phyloP scores from a whole-genome alignment of 31 red algal genomes.

The Asparagopsis taxiformis region DNA sequence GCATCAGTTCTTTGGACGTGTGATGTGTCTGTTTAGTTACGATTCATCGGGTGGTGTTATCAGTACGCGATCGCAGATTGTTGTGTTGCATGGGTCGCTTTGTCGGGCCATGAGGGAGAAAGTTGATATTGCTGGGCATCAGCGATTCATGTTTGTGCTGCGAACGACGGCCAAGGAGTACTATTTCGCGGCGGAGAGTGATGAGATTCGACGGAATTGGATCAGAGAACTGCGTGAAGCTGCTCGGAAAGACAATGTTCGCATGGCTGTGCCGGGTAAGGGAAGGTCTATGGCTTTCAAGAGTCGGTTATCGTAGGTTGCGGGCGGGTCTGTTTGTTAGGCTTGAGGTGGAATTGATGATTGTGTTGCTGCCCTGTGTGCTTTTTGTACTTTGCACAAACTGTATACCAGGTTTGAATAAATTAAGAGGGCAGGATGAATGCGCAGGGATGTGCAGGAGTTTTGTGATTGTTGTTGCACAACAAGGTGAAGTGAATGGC shows the following conservation, averaged over 20 bases:
- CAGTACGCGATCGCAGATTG: constrained; percentile 48
- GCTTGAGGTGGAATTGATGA: no score
- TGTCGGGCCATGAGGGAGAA: constrained; percentile 50
- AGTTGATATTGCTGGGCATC: constrained; percentile 52
- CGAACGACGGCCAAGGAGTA: constrained; percentile 52
- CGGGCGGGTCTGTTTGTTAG: no score
- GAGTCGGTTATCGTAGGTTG: no score
- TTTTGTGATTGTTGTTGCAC: no score
- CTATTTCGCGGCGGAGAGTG: constrained; percentile 55
- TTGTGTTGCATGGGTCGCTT: constrained; percentile 42
- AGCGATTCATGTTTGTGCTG: constrained; percentile 59
- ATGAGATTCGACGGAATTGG: constrained; percentile 49
- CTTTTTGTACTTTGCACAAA: no score
- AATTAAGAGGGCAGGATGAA: no score
- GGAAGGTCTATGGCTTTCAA: constrained; percentile 54
- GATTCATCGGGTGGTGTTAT: constrained; percentile 57
- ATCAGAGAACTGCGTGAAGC: constrained; percentile 43
- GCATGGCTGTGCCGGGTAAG: constrained; percentile 6
- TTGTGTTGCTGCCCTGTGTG: no score
- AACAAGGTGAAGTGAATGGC: no score
- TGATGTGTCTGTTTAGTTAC: constrained; percentile 79
- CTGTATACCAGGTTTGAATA: no score
- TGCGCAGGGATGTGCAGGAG: no score
- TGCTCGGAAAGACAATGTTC: constrained; percentile 22
- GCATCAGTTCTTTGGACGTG: constrained; percentile 74